Evolutionary conservation across 2,329 filamentous ascomycete genomes (phyloP).

Genomic region (Cladosporium sp.): DNA sequence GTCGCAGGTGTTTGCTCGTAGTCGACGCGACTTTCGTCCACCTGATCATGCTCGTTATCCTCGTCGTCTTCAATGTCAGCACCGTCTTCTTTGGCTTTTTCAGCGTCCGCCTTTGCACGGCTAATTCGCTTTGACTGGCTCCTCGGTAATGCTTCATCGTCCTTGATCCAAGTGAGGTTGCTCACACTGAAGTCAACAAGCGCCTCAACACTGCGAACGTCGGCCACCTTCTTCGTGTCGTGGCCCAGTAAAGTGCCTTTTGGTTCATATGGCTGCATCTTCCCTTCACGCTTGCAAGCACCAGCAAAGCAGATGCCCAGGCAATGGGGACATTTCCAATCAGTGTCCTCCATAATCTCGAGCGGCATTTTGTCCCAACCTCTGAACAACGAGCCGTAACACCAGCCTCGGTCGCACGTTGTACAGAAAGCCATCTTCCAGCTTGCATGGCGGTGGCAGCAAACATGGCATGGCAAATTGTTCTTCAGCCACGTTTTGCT

Average conservation of each 20-base stretch:
- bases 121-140: slow-evolving; percentile 35
- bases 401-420: slow-evolving; percentile 72
- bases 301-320: slow-evolving; percentile 82
- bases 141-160: slow-evolving; percentile 38
- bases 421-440: slow-evolving; percentile 85
- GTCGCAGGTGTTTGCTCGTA: slow-evolving; percentile 40
- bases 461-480: slow-evolving; percentile 71
- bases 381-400: slow-evolving; percentile 87
- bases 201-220: slow-evolving; percentile 83
- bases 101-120: slow-evolving; percentile 50
- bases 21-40: slow-evolving; percentile 34
- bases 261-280: slow-evolving; percentile 76
- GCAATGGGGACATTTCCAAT: slow-evolving; percentile 89
- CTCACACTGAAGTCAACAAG: slow-evolving; percentile 88
- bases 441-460: slow-evolving; percentile 70
- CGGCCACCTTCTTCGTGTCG: slow-evolving; percentile 84
- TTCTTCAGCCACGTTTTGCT: slow-evolving; percentile 48
- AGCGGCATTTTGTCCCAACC: slow-evolving; percentile 89
- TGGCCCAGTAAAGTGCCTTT: slow-evolving; percentile 85
- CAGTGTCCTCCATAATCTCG: slow-evolving; percentile 70
- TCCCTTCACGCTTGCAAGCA: slow-evolving; percentile 64
- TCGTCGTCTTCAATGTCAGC: slow-evolving; percentile 41
- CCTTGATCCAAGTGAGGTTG: slow-evolving; percentile 77
- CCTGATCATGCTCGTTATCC: slow-evolving; percentile 34
- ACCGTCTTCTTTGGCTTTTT: slow-evolving; percentile 46